These are phyloP conservation scores for Pseudonitzschia multiseries DNA, from an alignment of 108 stramenopile species.

Conservation along the genomic window DNA sequence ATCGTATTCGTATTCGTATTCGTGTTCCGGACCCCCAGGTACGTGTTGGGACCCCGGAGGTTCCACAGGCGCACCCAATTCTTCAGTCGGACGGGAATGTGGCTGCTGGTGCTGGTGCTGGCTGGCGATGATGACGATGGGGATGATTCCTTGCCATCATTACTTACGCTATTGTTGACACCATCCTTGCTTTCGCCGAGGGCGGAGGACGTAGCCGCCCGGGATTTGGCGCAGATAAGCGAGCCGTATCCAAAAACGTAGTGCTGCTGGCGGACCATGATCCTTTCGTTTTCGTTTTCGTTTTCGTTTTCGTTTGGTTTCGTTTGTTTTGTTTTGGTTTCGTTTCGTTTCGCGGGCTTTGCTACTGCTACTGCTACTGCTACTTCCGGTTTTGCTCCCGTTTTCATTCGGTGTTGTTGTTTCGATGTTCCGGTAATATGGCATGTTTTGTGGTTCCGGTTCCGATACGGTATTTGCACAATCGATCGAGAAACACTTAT, in stretches of 20 bases:
- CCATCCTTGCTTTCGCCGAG: constrained; percentile 17
- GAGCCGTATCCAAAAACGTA: constrained; percentile 76
- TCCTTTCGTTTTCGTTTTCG: neutral
- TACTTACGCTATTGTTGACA: neutral
- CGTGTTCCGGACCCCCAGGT: constrained; percentile 51
- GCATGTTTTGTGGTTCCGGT: no score
- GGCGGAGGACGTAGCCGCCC: constrained; percentile 61
- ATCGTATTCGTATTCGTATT: neutral
- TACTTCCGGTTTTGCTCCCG: no score
- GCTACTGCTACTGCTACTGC: no score
- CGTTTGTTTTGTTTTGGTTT: no score
- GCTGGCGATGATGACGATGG: no score
- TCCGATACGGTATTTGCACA: no score
- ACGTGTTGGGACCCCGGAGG: constrained; percentile 37
- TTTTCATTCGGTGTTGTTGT: no score
- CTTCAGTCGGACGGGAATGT: constrained; percentile 49
- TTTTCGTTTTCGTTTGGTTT: no score
- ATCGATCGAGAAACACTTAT: no score
- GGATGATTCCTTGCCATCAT: neutral
- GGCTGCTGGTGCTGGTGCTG: no score
- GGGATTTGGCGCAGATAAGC: constrained; percentile 59
- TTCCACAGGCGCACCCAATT: constrained; percentile 63
- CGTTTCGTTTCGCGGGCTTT: no score
- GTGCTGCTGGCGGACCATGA: constrained; percentile 23
- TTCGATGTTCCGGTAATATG: no score